Evolutionary conservation across 345 rosid genomes (phyloP), one percentile per base, ranked within the genome.

Genomic region (Camelina neglecta): DNA sequence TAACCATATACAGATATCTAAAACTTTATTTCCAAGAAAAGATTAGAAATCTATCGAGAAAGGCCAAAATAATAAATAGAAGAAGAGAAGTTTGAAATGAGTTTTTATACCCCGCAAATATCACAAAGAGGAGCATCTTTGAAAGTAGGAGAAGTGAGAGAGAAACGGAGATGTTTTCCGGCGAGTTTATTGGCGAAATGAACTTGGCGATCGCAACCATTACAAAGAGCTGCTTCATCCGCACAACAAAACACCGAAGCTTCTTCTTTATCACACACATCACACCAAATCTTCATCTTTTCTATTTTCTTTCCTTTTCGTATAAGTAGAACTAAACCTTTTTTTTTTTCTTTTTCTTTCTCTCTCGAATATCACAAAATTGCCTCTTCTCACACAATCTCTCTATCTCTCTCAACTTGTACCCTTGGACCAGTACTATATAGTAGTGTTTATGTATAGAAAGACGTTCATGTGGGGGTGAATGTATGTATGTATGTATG

Each of bases 191-290:
- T 91, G 9, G 94, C 97, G 65, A 76, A 81, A 77, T 91, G 97
- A 71, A 89, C 91, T 16, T 81, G 74, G 36, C 74, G 84, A 80
- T 91, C 97, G n/a, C 97, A 91, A 6, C 57, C 75, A 49, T 75
- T 76, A 53, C 97, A 91, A 1, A 91, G 91, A 75, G 91, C 86
- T 38, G 96, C 96, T 85, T 89, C 96, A 83, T 90, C 96, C 3
- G 97, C 91, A 4, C 81, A 82, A 53, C 94, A 91, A 56, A 89
- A 86, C 29, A 89, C 83, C 0, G 80, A 67, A 33, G 91, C 94
- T 60, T 87, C 89, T 55, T 76, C 83, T 60, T 77, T 81, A 54
- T 82, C 84, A 69, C 97, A 91, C 31, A 84, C 87, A 63, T 89
- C 91, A 62, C 97, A 91, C 83, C 86, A 71, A 59, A 91, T 86